A percentile compares a stretch with the other conserved stretches of the same genome.
phyloP scores from a whole-genome alignment of 176 grass and related monocot genomes.

The Cenchrus purpureus region DNA sequence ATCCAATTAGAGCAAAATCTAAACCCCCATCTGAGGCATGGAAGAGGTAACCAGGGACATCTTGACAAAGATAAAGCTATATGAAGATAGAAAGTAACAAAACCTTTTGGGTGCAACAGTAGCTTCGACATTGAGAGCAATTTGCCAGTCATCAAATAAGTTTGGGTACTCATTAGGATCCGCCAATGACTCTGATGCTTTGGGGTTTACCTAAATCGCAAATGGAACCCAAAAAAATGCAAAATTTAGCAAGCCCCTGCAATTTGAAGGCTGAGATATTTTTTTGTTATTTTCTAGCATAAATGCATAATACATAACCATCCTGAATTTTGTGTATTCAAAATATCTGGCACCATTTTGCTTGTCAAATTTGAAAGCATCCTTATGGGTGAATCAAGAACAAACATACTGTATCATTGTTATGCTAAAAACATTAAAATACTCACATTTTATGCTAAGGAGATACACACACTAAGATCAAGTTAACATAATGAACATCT shows the following conservation, averaged over 20 bases:
- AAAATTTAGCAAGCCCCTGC: slow-evolving; percentile 5
- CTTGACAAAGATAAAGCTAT: slow-evolving; percentile 17
- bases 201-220: slow-evolving; percentile 71
- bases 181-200: slow-evolving; percentile 94
- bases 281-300: not conserved
- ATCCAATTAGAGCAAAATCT: slow-evolving; percentile 7
- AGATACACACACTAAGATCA: not conserved
- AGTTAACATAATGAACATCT: slow-evolving; percentile 10
- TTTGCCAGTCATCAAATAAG: slow-evolving; percentile 97
- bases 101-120: slow-evolving; percentile 63
- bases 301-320: not conserved
- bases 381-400: slow-evolving; percentile 16
- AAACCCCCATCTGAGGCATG: not conserved
- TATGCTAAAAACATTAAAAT: slow-evolving; percentile 5
- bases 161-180: slow-evolving; percentile 88
- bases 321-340: not conserved
- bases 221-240: not conserved
- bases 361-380: slow-evolving; percentile 22
- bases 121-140: slow-evolving; percentile 89
- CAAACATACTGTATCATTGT: not conserved
- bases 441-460: slow-evolving; percentile 3
- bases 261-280: slow-evolving; percentile 23
- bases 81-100: slow-evolving; percentile 25
- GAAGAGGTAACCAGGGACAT: slow-evolving; percentile 13
- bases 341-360: not conserved